Percentiles rank a stretch among this genome's conserved stretches.
These are phyloP conservation scores for Neohortaea acidophila DNA, from an alignment of 495 filamentous ascomycete genomes.

Conservation along the genomic window DNA sequence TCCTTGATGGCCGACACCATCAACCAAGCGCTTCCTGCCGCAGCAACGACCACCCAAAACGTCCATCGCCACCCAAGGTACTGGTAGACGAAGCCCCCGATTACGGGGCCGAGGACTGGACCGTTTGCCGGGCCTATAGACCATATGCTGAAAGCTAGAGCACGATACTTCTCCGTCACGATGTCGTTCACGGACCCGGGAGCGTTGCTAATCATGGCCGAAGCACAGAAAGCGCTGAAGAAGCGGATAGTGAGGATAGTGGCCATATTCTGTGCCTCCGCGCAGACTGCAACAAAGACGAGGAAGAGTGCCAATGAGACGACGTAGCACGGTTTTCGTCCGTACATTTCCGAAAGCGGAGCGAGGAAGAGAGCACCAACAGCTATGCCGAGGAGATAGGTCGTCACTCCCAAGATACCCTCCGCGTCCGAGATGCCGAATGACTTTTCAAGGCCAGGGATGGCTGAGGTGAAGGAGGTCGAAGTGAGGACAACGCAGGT, in stretches of 20 bases:
- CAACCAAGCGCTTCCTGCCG: conserved; percentile 40
- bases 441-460: conserved; percentile 48
- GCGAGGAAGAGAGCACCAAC: conserved; percentile 58
- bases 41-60: conserved; percentile 69
- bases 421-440: conserved; percentile 45
- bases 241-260: conserved; percentile 57
- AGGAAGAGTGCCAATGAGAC: conserved; percentile 45
- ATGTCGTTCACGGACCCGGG: conserved; percentile 77
- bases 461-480: conserved; percentile 63
- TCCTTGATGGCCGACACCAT: conserved; percentile 44
- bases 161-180: conserved; percentile 50
- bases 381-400: conserved; percentile 62
- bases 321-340: conserved; percentile 59
- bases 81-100: conserved; percentile 63
- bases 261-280: conserved; percentile 46
- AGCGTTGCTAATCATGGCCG: conserved; percentile 61
- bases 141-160: conserved; percentile 60
- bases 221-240: conserved; percentile 61
- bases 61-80: conserved; percentile 77
- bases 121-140: conserved; percentile 59
- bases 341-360: conserved; percentile 64
- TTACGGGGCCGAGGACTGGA: conserved; percentile 38
- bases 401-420: conserved; percentile 62
- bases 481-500: conserved; percentile 71
- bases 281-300: conserved; percentile 56